Evolutionary conservation across 805 yeast species (phyloP).

Genomic region (Ogataea pilisensis): DNA sequence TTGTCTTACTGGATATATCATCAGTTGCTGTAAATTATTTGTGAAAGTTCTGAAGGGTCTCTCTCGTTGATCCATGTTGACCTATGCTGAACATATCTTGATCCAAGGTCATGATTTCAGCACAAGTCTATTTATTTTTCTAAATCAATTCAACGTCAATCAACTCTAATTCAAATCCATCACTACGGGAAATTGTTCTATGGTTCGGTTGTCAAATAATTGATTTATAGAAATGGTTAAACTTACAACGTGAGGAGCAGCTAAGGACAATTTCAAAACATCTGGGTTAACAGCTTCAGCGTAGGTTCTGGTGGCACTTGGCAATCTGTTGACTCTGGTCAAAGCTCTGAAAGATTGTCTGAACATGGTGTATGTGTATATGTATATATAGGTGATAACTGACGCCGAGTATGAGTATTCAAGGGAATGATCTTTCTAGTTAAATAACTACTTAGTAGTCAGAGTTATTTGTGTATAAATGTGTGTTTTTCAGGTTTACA

Average conservation of each 20-base stretch:
- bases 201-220: too few species aligned
- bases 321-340: conserved; percentile 51
- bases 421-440: neutral
- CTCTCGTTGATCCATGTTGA: too few species aligned
- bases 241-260: conserved; percentile 74
- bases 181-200: too few species aligned
- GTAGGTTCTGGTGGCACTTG: conserved; percentile 75
- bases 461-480: neutral
- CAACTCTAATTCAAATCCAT: neutral
- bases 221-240: too few species aligned
- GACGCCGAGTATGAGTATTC: neutral
- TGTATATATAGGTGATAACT: neutral
- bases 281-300: conserved; percentile 78
- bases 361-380: conserved; percentile 39
- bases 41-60: too few species aligned
- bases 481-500: too few species aligned
- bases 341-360: conserved; percentile 61
- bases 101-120: too few species aligned
- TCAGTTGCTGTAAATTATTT: too few species aligned
- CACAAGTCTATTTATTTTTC: too few species aligned
- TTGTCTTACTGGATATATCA: too few species aligned
- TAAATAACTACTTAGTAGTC: neutral
- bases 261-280: conserved; percentile 80
- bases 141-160: neutral
- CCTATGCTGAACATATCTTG: too few species aligned